These are phyloP conservation scores for Tanacetum coccineum DNA, from an alignment of 129 eudicot species.

Conservation along the genomic window DNA sequence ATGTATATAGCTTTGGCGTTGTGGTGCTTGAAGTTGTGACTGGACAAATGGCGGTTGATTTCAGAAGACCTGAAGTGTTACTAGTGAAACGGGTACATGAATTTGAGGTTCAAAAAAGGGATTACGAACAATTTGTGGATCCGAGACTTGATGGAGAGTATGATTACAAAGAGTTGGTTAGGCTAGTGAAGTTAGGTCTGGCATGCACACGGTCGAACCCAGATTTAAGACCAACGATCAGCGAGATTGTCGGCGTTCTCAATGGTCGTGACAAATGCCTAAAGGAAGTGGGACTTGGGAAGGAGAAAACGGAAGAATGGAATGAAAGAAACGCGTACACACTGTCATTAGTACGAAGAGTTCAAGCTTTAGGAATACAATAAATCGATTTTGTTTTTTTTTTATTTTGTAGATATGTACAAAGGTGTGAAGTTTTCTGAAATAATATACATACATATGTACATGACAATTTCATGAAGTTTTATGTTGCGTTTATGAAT, in stretches of 20 bases:
- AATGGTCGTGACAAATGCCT: slow-evolving; percentile 60
- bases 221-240: slow-evolving; percentile 58
- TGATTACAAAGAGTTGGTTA: slow-evolving; percentile 45
- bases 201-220: slow-evolving; percentile 81
- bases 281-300: slow-evolving; percentile 28
- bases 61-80: slow-evolving; percentile 49
- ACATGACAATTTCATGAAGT: slow-evolving; percentile 17
- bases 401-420: too few relatives aligned
- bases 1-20: slow-evolving; percentile 89
- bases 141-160: slow-evolving; percentile 60
- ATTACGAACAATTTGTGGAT: slow-evolving; percentile 56
- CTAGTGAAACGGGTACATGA: slow-evolving; percentile 54
- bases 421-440: background rate
- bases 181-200: slow-evolving; percentile 65
- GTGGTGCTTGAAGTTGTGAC: slow-evolving; percentile 79
- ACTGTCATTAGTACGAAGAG: slow-evolving; percentile 52
- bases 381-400: slow-evolving; percentile 17
- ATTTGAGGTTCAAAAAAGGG: slow-evolving; percentile 43
- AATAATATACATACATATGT: slow-evolving; percentile 3
- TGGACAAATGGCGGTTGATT: slow-evolving; percentile 87
- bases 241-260: slow-evolving; percentile 64
- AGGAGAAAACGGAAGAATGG: slow-evolving; percentile 74
- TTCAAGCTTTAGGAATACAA: slow-evolving; percentile 84
- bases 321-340: slow-evolving; percentile 50
- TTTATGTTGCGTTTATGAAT: slow-evolving; percentile 14